These are phyloP conservation scores for Hortaea sp. DNA, from an alignment of 2,329 filamentous ascomycete genomes.

Conservation along the genomic window DNA sequence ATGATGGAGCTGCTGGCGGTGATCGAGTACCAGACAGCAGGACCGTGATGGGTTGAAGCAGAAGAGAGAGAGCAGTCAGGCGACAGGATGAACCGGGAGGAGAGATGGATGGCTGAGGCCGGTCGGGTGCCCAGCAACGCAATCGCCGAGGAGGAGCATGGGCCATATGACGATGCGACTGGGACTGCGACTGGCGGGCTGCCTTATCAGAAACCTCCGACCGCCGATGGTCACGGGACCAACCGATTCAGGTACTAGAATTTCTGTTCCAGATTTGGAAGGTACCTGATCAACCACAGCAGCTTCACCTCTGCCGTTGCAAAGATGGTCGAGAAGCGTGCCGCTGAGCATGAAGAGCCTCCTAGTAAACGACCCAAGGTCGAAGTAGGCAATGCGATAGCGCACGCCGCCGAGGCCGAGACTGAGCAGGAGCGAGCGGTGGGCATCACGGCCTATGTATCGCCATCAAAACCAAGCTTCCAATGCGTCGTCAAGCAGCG, in stretches of 20 bases:
- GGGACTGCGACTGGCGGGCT: no score
- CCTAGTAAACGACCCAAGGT: constrained; percentile 2
- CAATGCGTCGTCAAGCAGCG: constrained; percentile 59
- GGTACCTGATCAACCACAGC: background rate
- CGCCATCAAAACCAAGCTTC: constrained; percentile 48
- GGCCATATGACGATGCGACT: no score
- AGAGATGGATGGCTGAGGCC: background rate
- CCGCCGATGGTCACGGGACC: background rate
- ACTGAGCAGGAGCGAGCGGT: constrained; percentile 31
- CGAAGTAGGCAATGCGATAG: background rate
- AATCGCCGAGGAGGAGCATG: background rate
- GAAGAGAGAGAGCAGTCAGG: background rate
- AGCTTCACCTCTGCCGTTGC: background rate
- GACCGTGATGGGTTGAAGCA: background rate
- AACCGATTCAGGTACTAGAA: background rate
- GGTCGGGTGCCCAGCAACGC: background rate
- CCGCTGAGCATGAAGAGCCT: constrained; percentile 3
- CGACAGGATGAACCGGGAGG: background rate
- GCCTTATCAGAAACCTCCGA: background rate
- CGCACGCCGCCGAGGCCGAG: background rate
- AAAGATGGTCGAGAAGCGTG: constrained; percentile 7
- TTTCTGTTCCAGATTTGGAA: background rate
- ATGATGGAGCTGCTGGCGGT: background rate
- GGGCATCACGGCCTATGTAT: constrained; percentile 57
- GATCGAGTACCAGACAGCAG: background rate